Evolutionary conservation across 2,329 filamentous ascomycete species (phyloP).

Genomic region (Sodiomyces alkalinus): DNA sequence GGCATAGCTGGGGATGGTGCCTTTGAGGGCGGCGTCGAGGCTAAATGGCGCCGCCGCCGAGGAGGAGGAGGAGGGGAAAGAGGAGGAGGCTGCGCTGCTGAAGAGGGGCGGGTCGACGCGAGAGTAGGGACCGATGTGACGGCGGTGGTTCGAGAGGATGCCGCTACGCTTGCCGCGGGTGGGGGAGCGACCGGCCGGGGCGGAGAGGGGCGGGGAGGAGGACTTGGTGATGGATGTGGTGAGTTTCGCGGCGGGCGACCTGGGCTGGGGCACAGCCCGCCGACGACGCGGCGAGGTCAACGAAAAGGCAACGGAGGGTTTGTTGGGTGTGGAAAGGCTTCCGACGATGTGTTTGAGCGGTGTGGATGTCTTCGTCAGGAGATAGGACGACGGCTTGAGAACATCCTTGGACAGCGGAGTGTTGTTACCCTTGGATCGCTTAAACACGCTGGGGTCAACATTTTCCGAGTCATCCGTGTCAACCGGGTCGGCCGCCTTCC

Average conservation of each 20-base stretch:
- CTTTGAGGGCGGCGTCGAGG: conserved; percentile 68
- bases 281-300: conserved; percentile 23
- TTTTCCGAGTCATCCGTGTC: conserved; percentile 44
- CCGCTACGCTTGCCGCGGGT: conserved; percentile 53
- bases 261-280: conserved; percentile 32
- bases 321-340: conserved; percentile 12
- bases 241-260: conserved; percentile 32
- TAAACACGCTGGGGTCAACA: conserved; percentile 41
- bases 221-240: conserved; percentile 29
- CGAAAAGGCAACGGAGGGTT: conserved; percentile 9
- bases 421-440: conserved; percentile 40
- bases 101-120: conserved; percentile 59
- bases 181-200: conserved; percentile 71
- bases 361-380: conserved; percentile 24
- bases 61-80: neutral
- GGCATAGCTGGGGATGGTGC: conserved; percentile 51
- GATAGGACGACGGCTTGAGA: conserved; percentile 31
- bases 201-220: conserved; percentile 40
- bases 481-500: conserved; percentile 38
- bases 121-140: conserved; percentile 44
- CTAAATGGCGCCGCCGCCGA: conserved; percentile 55
- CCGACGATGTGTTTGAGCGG: neutral
- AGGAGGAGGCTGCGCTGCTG: too few species aligned
- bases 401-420: conserved; percentile 25
- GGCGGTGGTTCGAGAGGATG: conserved; percentile 53